These are phyloP conservation scores for Lophium mytilinum DNA, from an alignment of 495 filamentous ascomycete genomes.

Conservation along the genomic window DNA sequence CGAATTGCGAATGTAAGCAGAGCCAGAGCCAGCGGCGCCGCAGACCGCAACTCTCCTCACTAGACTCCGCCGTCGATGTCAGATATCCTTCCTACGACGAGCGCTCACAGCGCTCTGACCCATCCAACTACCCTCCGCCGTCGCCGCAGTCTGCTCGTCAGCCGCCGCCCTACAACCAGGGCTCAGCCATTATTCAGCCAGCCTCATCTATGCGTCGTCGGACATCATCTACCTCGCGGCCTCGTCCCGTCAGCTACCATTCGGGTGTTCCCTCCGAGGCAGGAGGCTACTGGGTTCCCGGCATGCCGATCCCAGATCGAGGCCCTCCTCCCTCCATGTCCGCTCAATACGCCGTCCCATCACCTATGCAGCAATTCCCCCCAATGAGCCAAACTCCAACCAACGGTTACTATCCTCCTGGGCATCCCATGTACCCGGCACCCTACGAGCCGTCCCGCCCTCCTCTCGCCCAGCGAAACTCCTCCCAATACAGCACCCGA, in stretches of 20 bases:
- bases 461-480: not conserved
- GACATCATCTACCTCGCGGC: conserved; percentile 12
- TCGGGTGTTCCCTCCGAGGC: not conserved
- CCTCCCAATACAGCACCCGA: conserved; percentile 16
- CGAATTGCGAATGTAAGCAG: conserved; percentile 19
- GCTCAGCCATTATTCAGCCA: conserved; percentile 15
- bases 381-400: conserved; percentile 9
- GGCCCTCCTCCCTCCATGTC: conserved; percentile 20
- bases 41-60: not conserved
- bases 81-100: conserved; percentile 18
- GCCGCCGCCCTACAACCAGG: conserved; percentile 8
- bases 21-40: not conserved
- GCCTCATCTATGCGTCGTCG: conserved; percentile 8
- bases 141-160: conserved; percentile 15
- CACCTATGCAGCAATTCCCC: conserved; percentile 8
- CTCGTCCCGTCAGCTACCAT: conserved; percentile 20
- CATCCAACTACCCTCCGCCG: not conserved
- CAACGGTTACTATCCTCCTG: not conserved
- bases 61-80: conserved; percentile 16
- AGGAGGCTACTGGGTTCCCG: conserved; percentile 3
- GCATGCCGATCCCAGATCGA: conserved; percentile 2
- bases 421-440: conserved; percentile 1
- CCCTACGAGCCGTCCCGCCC: conserved; percentile 10
- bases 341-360: conserved; percentile 7
- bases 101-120: conserved; percentile 13